phyloP scores from a whole-genome alignment of 805 yeast genomes.

The Ogataea pignaliae region DNA sequence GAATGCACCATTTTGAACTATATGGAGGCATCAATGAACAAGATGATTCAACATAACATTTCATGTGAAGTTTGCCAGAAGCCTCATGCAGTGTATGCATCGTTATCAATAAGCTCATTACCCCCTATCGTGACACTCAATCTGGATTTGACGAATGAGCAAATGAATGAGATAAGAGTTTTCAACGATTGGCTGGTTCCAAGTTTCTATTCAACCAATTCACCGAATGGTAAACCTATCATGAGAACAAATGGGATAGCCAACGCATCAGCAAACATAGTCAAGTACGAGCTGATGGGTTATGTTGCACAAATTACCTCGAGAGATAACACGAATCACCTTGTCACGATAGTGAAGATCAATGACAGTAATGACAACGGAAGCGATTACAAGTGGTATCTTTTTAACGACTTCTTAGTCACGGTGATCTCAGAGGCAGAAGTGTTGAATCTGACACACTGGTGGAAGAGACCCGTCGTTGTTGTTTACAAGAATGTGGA shows the following conservation, averaged over 20 bases:
- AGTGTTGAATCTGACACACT: slow-evolving; percentile 62
- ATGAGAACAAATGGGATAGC: slow-evolving; percentile 22
- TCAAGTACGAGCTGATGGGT: slow-evolving; percentile 60
- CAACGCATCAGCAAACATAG: slow-evolving; percentile 16
- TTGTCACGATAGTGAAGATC: slow-evolving; percentile 55
- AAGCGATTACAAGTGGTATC: slow-evolving; percentile 51
- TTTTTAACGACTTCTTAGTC: slow-evolving; percentile 91
- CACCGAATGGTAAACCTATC: slow-evolving; percentile 24
- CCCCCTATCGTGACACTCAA: slow-evolving; percentile 68
- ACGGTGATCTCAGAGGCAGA: slow-evolving; percentile 69
- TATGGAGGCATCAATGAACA: slow-evolving; percentile 58
- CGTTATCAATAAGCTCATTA: slow-evolving; percentile 44
- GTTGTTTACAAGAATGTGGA: slow-evolving; percentile 57
- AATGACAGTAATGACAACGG: slow-evolving; percentile 20
- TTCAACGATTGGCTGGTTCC: slow-evolving; percentile 57
- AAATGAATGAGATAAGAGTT: slow-evolving; percentile 46
- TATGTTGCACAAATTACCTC: slow-evolving; percentile 64
- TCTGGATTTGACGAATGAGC: slow-evolving; percentile 49
- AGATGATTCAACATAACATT: slow-evolving; percentile 43
- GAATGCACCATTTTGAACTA: slow-evolving; percentile 46
- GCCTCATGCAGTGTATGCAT: slow-evolving; percentile 51
- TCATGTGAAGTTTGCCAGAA: slow-evolving; percentile 49
- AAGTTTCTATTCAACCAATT: slow-evolving; percentile 43
- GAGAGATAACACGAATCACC: slow-evolving; percentile 50
- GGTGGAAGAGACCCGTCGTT: slow-evolving; percentile 84